Base-by-base conservation (phyloP, 2,329 filamentous ascomycete species). In the Taxawa tesnikishii region DNA sequence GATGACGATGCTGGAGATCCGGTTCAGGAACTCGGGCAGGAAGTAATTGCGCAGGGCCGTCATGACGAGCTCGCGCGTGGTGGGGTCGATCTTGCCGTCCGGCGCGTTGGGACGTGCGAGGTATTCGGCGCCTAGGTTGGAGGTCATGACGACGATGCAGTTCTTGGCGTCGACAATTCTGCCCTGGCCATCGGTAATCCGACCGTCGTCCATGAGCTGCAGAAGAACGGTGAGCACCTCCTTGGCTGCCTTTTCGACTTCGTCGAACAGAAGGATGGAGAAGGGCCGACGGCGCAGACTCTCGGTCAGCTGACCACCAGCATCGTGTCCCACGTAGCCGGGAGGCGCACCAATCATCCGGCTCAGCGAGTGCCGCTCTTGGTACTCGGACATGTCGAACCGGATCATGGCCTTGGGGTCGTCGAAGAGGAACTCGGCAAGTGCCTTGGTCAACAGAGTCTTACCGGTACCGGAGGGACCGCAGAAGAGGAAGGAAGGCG, bases 331-430 rank as follows among this genome's bases (percentile, higher is more conserved):
- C 38, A 98, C 87, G 45, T 98, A 98, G 42, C 90, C 90, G 4
- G 90, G 90, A 13, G 90, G 90, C 13, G 90, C 87, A 54, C 90
- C 90, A 46, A 98, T 98, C 84, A 98, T 94, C 38, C 90, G 77
- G 54, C 84, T 93, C 10, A 98, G 73, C 1, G 88, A 81, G 56
- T 98, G 90, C 4, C 88, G 79, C 60, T 98, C 90, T 59, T 98
- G 92, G 58, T 98, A 98, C 59, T 98, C 90, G 4, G 88, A 96
- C 90, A 98, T 98, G 55, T 98, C 90, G 63, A 98, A 93, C 24
- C 90, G 81, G 48, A 98, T 94, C 90, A 98, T 96, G 19, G 88
- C 68, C 65, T 94, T 94, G 15, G 88, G 64, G 46, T 98, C 90
- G 53, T 98, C 90, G 63, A 98, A 98, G 16, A 98, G 68, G 65